A percentile compares a stretch with the other conserved stretches of the same genome.
Conservation (phyloP, 2,329 filamentous ascomycete genomes). For the Aspergillus brunneoviolaceus region DNA sequence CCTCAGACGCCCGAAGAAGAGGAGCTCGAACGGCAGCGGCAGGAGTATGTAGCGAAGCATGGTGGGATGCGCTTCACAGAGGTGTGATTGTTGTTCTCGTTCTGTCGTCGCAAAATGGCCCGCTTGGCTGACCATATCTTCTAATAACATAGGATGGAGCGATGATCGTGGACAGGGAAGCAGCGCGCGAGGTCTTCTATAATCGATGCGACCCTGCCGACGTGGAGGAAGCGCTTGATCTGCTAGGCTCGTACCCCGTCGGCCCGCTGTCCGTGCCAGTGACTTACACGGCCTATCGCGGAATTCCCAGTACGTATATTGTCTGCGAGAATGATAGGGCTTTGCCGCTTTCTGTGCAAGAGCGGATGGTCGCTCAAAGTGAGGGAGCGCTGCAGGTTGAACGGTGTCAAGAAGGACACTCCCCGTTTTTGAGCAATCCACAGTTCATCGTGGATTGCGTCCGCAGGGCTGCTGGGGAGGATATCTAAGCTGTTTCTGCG, state of each 20-base stretch:
- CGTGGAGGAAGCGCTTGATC: conserved; percentile 22
- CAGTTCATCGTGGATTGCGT: conserved; percentile 26
- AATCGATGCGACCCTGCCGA: conserved; percentile 26
- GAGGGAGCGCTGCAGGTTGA: conserved; percentile 27
- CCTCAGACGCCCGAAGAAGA: conserved; percentile 27
- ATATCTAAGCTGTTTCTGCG: background rate
- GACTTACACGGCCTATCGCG: conserved; percentile 29
- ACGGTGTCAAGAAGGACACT: conserved; percentile 29
- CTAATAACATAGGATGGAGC: conserved; percentile 22
- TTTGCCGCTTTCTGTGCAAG: conserved; percentile 21
- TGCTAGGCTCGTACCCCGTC: conserved; percentile 25
- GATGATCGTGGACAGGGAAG: conserved; percentile 18
- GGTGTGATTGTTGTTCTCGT: conserved; percentile 12
- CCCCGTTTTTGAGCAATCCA: conserved; percentile 31
- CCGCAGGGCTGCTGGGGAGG: conserved; percentile 26
- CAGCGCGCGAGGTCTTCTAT: conserved; percentile 23
- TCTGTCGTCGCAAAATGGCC: too few species aligned
- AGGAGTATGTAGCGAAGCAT: conserved; percentile 17
- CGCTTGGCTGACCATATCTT: background rate
- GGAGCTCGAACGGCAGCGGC: conserved; percentile 17
- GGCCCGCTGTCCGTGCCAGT: conserved; percentile 27
- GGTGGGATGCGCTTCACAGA: conserved; percentile 19
- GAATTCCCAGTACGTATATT: conserved; percentile 32
- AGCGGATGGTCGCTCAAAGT: conserved; percentile 30
- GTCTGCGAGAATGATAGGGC: conserved; percentile 30